A percentile compares a stretch with the other conserved stretches of the same genome.
Conservation (phyloP, 73 alveolate genomes). For the Paramecium tetraurelia region DNA sequence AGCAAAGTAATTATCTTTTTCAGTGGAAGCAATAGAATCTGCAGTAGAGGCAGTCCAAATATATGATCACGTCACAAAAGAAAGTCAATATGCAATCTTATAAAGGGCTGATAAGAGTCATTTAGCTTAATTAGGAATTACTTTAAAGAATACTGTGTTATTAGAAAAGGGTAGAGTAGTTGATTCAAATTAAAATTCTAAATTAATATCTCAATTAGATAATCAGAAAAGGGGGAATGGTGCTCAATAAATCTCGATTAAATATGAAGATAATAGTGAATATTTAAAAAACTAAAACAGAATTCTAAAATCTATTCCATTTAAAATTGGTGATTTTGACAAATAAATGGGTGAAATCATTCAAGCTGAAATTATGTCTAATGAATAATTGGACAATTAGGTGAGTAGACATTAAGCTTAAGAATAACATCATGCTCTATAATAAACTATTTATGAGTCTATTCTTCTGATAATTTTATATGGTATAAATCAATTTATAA, state of each 20-base stretch:
- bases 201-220: neutral
- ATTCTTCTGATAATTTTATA: neutral
- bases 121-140: neutral
- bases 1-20: neutral
- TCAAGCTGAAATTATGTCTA: neutral
- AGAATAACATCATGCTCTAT: neutral
- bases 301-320: neutral
- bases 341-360: constrained; percentile 18
- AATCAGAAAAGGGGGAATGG: neutral
- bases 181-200: neutral
- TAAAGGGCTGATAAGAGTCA: constrained; percentile 8
- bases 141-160: constrained; percentile 10
- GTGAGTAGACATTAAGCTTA: neutral
- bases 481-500: neutral
- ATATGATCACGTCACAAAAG: constrained; percentile 36
- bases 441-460: neutral
- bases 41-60: constrained; percentile 22
- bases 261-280: constrained; percentile 12
- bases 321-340: constrained; percentile 34
- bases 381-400: neutral
- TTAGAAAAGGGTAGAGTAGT: constrained; percentile 4
- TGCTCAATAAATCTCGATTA: neutral
- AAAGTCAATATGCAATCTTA: constrained; percentile 23
- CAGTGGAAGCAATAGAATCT: neutral
- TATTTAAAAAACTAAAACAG: neutral